Percentiles rank a stretch among this genome's conserved stretches.
phyloP scores from a whole-genome alignment of 306 rosid species.

The Fagus crenata region DNA sequence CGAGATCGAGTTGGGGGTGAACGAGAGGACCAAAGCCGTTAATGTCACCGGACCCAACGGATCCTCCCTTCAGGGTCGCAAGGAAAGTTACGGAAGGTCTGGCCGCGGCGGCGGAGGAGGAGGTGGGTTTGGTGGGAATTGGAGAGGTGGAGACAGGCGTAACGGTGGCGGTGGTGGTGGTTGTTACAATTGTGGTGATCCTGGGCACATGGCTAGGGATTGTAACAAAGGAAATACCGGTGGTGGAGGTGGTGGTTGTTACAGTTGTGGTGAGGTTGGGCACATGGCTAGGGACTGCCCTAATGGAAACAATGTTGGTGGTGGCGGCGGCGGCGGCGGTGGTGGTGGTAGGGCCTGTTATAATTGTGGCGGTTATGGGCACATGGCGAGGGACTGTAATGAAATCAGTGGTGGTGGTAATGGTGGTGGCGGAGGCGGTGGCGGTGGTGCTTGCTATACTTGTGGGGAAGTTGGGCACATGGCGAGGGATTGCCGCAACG shows the following conservation, averaged over 20 bases:
- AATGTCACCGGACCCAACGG: constrained; percentile 75
- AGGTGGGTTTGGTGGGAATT: constrained; percentile 45
- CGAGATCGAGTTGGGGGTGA: constrained; percentile 52
- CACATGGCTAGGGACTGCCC: constrained; percentile 75
- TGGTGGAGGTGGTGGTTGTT: constrained; percentile 52
- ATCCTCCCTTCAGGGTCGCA: constrained; percentile 46
- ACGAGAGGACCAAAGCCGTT: constrained; percentile 72
- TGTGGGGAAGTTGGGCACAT: constrained; percentile 71
- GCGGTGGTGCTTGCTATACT: constrained; percentile 38
- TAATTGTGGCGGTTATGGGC: constrained; percentile 59
- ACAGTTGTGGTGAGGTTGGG: constrained; percentile 59
- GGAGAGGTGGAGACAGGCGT: constrained; percentile 58
- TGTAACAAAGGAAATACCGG: constrained; percentile 36
- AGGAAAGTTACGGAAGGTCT: constrained; percentile 18
- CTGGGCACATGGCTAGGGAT: constrained; percentile 74
- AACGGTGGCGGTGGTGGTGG: constrained; percentile 55
- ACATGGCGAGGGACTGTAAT: constrained; percentile 62
- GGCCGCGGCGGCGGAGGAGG: constrained; percentile 39
- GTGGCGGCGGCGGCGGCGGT: constrained; percentile 18
- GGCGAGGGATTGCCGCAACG: constrained; percentile 66
- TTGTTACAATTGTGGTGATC: constrained; percentile 66
- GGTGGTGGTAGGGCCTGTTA: constrained; percentile 45
- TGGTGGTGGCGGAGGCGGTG: constrained; percentile 20
- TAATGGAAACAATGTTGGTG: constrained; percentile 34
- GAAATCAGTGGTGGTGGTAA: constrained; percentile 12